Evolutionary conservation across 1,284 basidiomycete genomes (phyloP).

Genomic region (Pascua guehoae): DNA sequence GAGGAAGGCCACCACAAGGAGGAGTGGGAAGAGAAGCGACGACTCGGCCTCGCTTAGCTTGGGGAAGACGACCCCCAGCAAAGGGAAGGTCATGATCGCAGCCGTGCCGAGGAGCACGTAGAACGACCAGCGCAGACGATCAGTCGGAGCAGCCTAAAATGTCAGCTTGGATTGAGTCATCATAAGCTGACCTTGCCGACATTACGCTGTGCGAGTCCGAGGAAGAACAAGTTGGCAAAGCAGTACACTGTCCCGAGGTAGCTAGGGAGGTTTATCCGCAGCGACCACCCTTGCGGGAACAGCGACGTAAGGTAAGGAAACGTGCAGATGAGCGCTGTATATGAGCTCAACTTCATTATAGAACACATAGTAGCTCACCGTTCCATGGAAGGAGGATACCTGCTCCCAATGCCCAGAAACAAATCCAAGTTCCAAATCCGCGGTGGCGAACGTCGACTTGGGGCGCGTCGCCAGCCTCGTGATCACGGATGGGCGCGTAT

Average conservation of each 20-base stretch:
- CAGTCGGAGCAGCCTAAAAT: constrained; percentile 32
- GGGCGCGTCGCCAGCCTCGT: too few species aligned
- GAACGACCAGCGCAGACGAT: constrained; percentile 35
- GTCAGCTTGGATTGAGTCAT: constrained; percentile 4
- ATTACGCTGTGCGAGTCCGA: constrained; percentile 43
- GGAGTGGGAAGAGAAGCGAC: constrained; percentile 29
- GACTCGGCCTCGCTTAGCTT: constrained; percentile 20
- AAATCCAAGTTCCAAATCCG: constrained; percentile 3
- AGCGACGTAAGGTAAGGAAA: constrained; percentile 40
- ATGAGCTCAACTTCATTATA: neutral
- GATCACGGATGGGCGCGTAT: too few species aligned
- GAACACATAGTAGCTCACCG: constrained; percentile 32
- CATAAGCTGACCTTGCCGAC: constrained; percentile 34
- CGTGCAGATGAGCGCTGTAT: constrained; percentile 45
- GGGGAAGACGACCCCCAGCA: constrained; percentile 38
- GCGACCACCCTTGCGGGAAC: constrained; percentile 25
- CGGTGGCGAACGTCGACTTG: too few species aligned
- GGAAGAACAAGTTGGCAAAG: constrained; percentile 46
- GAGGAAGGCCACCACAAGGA: constrained; percentile 33
- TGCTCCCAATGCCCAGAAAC: constrained; percentile 47
- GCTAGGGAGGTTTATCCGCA: constrained; percentile 35
- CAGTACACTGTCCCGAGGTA: constrained; percentile 43
- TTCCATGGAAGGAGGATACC: constrained; percentile 48
- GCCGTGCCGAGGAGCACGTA: constrained; percentile 31
- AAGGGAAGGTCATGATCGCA: constrained; percentile 36